Base-by-base conservation (phyloP, 345 rosid species). In the Murraya paniculata region DNA sequence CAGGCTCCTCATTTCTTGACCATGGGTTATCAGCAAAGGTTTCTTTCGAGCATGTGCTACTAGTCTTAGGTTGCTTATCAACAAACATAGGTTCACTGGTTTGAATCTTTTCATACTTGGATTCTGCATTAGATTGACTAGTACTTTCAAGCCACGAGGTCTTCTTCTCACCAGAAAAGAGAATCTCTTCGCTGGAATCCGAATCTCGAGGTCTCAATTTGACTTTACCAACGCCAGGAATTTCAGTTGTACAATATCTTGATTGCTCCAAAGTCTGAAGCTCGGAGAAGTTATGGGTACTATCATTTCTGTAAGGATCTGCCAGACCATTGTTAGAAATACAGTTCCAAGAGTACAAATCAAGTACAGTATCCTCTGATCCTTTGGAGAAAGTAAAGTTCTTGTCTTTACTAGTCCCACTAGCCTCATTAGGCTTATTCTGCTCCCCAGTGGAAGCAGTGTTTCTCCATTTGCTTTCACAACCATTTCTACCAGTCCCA, bases 401-500 rank as follows among this genome's bases (percentile, higher is more conserved):
- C 83, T 28, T 84, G 70, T 88, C 94, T 45, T 45, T 45, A 61
- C 73, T 84, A 22, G 83, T 77, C 38, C 78, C 80, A 75, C 21
- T 28, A 14, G 80, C 66, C 64, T 90, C 93, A 73, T 82, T 86
- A 19, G 79, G 80, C 72, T 85, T 90, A 58, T 73, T 82, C 33
- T 76, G 81, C 41, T 90, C 91, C 77, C 84, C 88, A 57, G 73
- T 73, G 53, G 89, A 82, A 75, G 79, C 84, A 81, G 86, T 78
- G 66, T 82, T 87, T 80, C 82, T 86, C 88, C 90, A 89, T 83
- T 85, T 89, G 87, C 79, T 81, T 39, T 90, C 95, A 77, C 89
- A 83, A 14, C 91, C 93, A 74, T 88, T 91, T 66, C 88, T 86
- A 50, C 82, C 87, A 64, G 90, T 84, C 70, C 97, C 92, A 68